These are phyloP conservation scores for Fusarium abutilonis DNA, from an alignment of 2,329 filamentous ascomycete species.

Conservation along the genomic window DNA sequence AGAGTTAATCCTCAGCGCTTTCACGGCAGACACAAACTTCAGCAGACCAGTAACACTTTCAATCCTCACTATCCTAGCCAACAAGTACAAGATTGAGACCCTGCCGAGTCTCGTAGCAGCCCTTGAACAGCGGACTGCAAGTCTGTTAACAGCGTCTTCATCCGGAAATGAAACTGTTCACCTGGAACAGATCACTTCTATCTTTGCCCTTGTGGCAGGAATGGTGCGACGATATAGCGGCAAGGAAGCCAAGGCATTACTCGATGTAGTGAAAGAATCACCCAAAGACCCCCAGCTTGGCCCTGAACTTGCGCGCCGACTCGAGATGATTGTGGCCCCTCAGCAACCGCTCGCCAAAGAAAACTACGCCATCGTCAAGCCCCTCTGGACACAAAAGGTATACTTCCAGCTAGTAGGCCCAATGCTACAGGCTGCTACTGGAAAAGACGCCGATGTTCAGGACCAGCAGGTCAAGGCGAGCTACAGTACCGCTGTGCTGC, in stretches of 20 bases:
- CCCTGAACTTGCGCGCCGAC: constrained; percentile 53
- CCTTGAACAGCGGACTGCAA: constrained; percentile 43
- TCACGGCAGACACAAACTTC: constrained; percentile 27
- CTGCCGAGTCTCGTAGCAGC: constrained; percentile 41
- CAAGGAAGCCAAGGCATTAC: constrained; percentile 47
- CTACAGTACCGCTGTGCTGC: constrained; percentile 59
- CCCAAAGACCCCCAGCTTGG: constrained; percentile 50
- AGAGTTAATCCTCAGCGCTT: constrained; percentile 47
- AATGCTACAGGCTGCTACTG: constrained; percentile 55
- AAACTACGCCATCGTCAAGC: constrained; percentile 56
- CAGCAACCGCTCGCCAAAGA: constrained; percentile 53
- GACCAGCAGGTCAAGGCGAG: constrained; percentile 50
- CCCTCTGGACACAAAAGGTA: constrained; percentile 60
- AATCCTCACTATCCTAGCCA: constrained; percentile 56
- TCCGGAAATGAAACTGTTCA: constrained; percentile 21
- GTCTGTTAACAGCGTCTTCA: constrained; percentile 30
- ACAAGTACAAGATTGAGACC: constrained; percentile 56
- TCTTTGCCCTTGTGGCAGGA: constrained; percentile 52
- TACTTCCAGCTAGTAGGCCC: constrained; percentile 59
- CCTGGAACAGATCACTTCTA: constrained; percentile 46
- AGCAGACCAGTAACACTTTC: constrained; percentile 47
- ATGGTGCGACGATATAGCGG: constrained; percentile 53
- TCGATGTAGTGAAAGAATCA: constrained; percentile 51
- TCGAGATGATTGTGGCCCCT: constrained; percentile 56
- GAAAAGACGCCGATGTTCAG: constrained; percentile 44